Conservation (phyloP, 179 eudicot genomes). For the Spergularia azorica region DNA sequence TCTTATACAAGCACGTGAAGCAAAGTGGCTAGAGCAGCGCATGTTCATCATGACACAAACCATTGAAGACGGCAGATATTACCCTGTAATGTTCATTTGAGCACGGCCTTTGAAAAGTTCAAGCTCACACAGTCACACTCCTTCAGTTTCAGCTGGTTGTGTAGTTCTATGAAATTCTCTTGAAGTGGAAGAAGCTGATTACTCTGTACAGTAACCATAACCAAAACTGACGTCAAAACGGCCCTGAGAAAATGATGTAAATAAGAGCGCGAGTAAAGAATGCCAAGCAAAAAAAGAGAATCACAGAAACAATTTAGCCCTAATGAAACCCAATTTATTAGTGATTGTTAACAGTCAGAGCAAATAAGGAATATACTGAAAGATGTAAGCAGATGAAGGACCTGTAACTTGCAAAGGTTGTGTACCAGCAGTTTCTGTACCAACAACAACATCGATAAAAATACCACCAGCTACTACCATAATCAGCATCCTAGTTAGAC, state of each 20-base stretch:
- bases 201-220: constrained; percentile 47
- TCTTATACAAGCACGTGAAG: background rate
- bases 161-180: constrained; percentile 68
- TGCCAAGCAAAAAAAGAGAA: background rate
- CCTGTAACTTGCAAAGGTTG: constrained; percentile 84
- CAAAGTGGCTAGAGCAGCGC: background rate
- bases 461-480: constrained; percentile 96
- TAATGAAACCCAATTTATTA: too few species aligned
- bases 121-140: constrained; percentile 59
- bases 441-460: constrained; percentile 83
- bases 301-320: background rate
- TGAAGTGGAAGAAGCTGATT: constrained; percentile 75
- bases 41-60: background rate
- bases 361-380: too few species aligned
- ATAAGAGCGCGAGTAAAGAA: background rate
- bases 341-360: constrained; percentile 3
- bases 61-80: constrained; percentile 4
- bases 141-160: constrained; percentile 75
- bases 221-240: constrained; percentile 2
- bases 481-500: constrained; percentile 11
- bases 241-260: background rate
- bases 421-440: constrained; percentile 86
- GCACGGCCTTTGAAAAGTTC: constrained; percentile 76
- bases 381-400: constrained; percentile 1
- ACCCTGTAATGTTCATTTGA: constrained; percentile 98